Evolutionary conservation across 2,329 filamentous ascomycete genomes (phyloP).

Genomic region (Trichothecium sympodiale): DNA sequence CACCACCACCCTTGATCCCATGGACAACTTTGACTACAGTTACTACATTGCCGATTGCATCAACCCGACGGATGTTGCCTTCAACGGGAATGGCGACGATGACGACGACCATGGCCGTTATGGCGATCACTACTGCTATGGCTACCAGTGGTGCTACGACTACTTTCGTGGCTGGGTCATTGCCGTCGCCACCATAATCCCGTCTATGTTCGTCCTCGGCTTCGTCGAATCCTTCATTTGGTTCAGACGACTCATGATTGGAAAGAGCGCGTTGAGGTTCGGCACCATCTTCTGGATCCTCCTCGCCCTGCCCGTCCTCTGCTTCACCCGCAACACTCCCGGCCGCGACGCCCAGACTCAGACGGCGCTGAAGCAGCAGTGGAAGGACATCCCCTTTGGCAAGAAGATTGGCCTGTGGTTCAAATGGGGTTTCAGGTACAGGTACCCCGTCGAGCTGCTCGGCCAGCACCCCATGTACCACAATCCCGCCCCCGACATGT

Average conservation of each 20-base stretch:
- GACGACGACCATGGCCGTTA: not conserved
- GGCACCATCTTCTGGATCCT: constrained; percentile 19
- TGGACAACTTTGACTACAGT: constrained; percentile 7
- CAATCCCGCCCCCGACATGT: constrained; percentile 1
- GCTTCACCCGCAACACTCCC: constrained; percentile 17
- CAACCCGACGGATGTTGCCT: constrained; percentile 6
- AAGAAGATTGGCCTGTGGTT: constrained; percentile 11
- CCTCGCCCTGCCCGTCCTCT: constrained; percentile 9
- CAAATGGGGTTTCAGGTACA: constrained; percentile 11
- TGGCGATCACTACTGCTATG: not conserved
- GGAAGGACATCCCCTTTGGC: constrained; percentile 6
- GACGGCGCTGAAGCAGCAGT: constrained; percentile 7
- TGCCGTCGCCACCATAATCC: constrained; percentile 14
- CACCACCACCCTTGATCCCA: constrained; percentile 2
- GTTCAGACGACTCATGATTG: constrained; percentile 19
- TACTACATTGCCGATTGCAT: constrained; percentile 10
- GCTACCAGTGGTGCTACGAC: not conserved
- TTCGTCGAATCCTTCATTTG: constrained; percentile 19
- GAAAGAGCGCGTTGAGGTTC: constrained; percentile 15
- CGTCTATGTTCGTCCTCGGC: constrained; percentile 16
- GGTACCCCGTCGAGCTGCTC: constrained; percentile 12
- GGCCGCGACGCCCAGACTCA: constrained; percentile 9
- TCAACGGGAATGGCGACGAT: constrained; percentile 3
- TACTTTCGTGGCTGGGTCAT: constrained; percentile 10
- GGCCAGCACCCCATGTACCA: constrained; percentile 13